Conservation (phyloP, 2,329 filamentous ascomycete species). For the Fusarium illudens region DNA sequence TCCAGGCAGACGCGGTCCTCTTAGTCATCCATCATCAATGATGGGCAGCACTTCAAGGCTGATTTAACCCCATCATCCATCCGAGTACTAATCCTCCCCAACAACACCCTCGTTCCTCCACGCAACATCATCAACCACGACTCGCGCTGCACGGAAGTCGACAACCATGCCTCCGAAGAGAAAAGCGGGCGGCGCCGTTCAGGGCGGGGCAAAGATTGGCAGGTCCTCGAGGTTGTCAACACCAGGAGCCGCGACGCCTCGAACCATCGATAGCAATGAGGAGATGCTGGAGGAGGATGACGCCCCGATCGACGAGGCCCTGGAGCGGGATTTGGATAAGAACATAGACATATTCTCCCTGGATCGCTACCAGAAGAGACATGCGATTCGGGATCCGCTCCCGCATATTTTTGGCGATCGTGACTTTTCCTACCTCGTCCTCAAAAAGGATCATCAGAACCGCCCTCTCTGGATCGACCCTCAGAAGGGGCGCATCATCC, state of each 20-base stretch:
- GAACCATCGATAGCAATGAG: conserved; percentile 65
- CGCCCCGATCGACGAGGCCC: conserved; percentile 59
- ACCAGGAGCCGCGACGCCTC: conserved; percentile 67
- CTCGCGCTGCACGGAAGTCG: conserved; percentile 23
- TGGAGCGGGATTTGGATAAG: conserved; percentile 64
- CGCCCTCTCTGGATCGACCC: conserved; percentile 95
- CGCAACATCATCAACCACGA: conserved; percentile 8
- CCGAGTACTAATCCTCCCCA: neutral
- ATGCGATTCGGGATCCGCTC: conserved; percentile 54
- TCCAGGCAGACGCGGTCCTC: neutral
- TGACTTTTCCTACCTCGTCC: conserved; percentile 82
- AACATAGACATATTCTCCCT: conserved; percentile 69
- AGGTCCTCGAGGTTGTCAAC: conserved; percentile 67
- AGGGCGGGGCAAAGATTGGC: conserved; percentile 62
- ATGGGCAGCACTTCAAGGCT: conserved; percentile 17
- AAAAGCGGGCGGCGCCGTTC: conserved; percentile 65
- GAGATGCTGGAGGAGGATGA: conserved; percentile 58
- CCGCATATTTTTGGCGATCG: conserved; percentile 57
- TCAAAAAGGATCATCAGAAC: conserved; percentile 90
- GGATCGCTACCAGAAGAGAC: conserved; percentile 59
- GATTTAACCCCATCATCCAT: conserved; percentile 1
- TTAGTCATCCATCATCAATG: conserved; percentile 32
- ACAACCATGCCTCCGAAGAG: conserved; percentile 73
- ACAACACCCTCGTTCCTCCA: neutral
- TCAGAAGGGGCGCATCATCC: conserved; percentile 82